Conservation (phyloP, 164 flowering plant genomes). For the Piper longum region DNA sequence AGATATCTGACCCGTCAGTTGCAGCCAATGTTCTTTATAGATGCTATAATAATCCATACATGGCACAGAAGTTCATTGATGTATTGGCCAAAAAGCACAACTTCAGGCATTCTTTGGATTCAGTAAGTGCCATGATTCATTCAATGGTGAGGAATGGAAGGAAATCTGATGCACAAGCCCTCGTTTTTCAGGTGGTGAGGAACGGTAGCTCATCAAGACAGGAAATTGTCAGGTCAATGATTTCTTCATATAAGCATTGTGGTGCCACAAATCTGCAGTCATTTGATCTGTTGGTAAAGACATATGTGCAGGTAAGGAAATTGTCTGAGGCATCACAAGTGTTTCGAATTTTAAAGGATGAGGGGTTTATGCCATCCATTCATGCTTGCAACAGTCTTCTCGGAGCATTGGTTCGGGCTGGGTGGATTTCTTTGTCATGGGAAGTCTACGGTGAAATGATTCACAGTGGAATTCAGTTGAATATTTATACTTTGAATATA, state of each 20-base stretch:
- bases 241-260: slow-evolving; percentile 22
- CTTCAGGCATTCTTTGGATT: slow-evolving; percentile 38
- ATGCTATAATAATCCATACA: slow-evolving; percentile 29
- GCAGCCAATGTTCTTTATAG: slow-evolving; percentile 34
- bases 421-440: slow-evolving; percentile 79
- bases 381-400: slow-evolving; percentile 78
- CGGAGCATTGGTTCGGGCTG: slow-evolving; percentile 68
- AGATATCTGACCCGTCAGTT: slow-evolving; percentile 24
- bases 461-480: slow-evolving; percentile 29
- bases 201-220: slow-evolving; percentile 51
- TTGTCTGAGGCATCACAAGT: slow-evolving; percentile 60
- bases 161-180: slow-evolving; percentile 59
- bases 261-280: slow-evolving; percentile 35
- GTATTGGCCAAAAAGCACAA: slow-evolving; percentile 14
- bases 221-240: slow-evolving; percentile 49
- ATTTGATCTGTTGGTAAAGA: slow-evolving; percentile 72
- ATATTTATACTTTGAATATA: slow-evolving; percentile 75
- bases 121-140: slow-evolving; percentile 57
- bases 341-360: slow-evolving; percentile 32
- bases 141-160: slow-evolving; percentile 40
- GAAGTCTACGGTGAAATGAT: slow-evolving; percentile 41
- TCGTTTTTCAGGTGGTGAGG: slow-evolving; percentile 66
- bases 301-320: slow-evolving; percentile 80
- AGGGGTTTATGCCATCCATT: slow-evolving; percentile 37
- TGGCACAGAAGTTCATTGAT: slow-evolving; percentile 49